Percentiles rank a stretch among this genome's conserved stretches.
Conservation (phyloP, 129 eudicot genomes). For the Smallanthus sonchifolius region DNA sequence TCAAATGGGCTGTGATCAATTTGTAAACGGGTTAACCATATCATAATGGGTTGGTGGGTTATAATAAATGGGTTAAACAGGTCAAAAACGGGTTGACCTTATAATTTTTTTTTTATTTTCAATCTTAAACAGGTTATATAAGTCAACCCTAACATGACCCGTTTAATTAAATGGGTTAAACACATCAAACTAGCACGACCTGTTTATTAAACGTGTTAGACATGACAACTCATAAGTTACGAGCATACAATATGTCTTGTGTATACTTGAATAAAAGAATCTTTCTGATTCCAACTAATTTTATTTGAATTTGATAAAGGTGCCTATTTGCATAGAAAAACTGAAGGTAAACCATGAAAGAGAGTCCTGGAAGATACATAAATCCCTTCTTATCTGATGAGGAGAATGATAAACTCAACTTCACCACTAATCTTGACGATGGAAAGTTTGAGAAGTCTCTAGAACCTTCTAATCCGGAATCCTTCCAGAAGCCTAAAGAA, state of each 20-base stretch:
- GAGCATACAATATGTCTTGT: slow-evolving; percentile 11
- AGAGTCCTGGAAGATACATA: slow-evolving; percentile 24
- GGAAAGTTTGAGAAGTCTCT: slow-evolving; percentile 24
- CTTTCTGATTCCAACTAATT: not conserved
- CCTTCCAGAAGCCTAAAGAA: not conserved
- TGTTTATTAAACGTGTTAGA: not conserved
- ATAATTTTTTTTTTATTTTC: too few species aligned
- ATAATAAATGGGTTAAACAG: not conserved
- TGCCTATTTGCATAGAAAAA: not conserved
- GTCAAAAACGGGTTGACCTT: too few species aligned
- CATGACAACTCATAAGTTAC: not conserved
- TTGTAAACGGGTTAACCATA: too few species aligned
- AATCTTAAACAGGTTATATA: too few species aligned
- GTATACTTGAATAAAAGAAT: not conserved
- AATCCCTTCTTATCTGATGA: slow-evolving; percentile 31
- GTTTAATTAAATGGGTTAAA: not conserved
- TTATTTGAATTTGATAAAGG: not conserved
- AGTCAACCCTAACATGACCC: not conserved
- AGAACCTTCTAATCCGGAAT: slow-evolving; percentile 17
- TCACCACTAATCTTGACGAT: slow-evolving; percentile 21
- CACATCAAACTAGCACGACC: not conserved
- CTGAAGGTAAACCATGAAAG: slow-evolving; percentile 36
- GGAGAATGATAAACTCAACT: slow-evolving; percentile 29
- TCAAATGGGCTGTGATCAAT: not conserved
- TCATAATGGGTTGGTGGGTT: not conserved